Base-by-base conservation (phyloP, 257 asterid genomes). In the Solanum neorickii region DNA sequence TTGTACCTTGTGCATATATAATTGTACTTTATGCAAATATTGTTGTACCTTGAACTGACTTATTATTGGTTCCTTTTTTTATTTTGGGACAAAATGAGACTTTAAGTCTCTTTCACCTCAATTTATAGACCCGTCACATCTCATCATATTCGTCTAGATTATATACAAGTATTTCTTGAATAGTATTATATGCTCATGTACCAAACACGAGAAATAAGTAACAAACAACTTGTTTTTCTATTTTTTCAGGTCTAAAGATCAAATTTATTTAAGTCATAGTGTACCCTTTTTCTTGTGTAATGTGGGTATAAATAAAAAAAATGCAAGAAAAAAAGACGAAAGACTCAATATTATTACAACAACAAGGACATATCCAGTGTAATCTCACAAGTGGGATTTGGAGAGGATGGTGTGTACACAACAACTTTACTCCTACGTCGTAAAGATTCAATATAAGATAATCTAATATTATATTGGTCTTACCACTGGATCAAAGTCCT, bases 351-450 rank as follows among this genome's bases (percentile, higher is more conserved):
- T 31, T 70, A 70, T 25, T 25, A 59, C 2, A 12, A 66, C 21
- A 66, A 66, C 4, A 12, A 66, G 35, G 37, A 68, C 0, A 27
- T 25, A 3, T 0, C 1, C 16, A 6, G 10, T 68, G 11, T 0
- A 66, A 25, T 12, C 20, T 6, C 37, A 65, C 35, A 25, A 65
- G 35, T 65, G 35, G 0, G 0, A 6, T 66, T 0, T 1, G 12
- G 1, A 7, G 33, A 68, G 0, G 18, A 14, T 68, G 0, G 0
- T 68, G 14, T 70, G 0, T 33, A 70, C 25, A 3, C n/a, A 1
- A 6, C n/a, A 3, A 8, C 7, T 0, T 70, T 70, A 70, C n/a
- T 14, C 2, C 25, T 33, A 70, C 4, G 0, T 15, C 0, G 14
- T 20, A 33, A 33, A 72, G 27, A 72, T 35, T 72, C 80, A 33